Evolutionary conservation across 2,329 filamentous ascomycete genomes (phyloP).

Genomic region (Cladosporium sp.): DNA sequence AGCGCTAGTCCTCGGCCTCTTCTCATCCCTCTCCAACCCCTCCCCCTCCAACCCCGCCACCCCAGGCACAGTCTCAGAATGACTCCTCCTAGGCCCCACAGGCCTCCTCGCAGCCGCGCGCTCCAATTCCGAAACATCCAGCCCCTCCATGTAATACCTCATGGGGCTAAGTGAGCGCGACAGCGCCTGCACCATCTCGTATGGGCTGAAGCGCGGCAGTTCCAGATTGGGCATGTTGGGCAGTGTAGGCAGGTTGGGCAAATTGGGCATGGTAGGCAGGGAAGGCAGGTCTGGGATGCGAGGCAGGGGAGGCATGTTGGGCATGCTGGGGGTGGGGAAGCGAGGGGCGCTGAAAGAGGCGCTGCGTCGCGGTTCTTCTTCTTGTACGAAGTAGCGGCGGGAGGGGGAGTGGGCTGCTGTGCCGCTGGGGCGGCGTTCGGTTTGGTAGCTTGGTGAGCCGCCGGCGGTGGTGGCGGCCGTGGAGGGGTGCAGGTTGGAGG

Average conservation of each 20-base stretch:
- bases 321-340: conserved; percentile 28
- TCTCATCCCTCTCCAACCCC: conserved; percentile 16
- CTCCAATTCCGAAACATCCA: conserved; percentile 23
- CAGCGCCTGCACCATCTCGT: conserved; percentile 45
- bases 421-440: conserved; percentile 17
- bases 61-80: conserved; percentile 24
- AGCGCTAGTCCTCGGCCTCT: conserved; percentile 15
- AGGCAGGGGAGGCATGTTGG: conserved; percentile 19
- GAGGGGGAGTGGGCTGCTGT: conserved; percentile 27
- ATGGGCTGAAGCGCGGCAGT: conserved; percentile 39
- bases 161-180: conserved; percentile 43
- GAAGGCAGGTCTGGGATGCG: conserved; percentile 12
- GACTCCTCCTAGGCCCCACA: conserved; percentile 23
- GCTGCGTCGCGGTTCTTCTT: conserved; percentile 23
- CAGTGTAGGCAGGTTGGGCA: conserved; percentile 24
- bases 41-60: conserved; percentile 16
- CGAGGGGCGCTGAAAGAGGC: conserved; percentile 18
- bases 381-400: conserved; percentile 30
- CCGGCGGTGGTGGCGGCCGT: conserved; percentile 17
- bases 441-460: conserved; percentile 17
- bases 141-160: conserved; percentile 39
- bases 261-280: conserved; percentile 27
- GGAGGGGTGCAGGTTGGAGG: conserved; percentile 14
- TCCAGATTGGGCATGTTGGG: conserved; percentile 19
- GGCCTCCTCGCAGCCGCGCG: conserved; percentile 6